Evolutionary conservation across 495 filamentous ascomycete species (phyloP).

Genomic region (Cercophora samala): DNA sequence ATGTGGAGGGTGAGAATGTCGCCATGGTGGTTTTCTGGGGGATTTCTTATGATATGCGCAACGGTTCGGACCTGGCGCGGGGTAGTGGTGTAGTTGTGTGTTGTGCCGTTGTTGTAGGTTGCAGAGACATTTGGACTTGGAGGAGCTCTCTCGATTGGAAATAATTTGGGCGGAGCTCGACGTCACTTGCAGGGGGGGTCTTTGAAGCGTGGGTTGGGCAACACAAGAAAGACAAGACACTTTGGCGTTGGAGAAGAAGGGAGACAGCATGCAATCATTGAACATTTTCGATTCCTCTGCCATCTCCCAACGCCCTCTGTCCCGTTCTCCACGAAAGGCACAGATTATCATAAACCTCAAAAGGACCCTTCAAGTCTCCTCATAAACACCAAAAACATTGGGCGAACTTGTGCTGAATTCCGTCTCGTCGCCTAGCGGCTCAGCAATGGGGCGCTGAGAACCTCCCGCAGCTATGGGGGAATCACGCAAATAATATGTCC

Average conservation of each 20-base stretch:
- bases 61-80: background rate
- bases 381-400: background rate
- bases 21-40: background rate
- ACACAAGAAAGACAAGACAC: background rate
- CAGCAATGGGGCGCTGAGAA: constrained; percentile 20
- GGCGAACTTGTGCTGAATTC: constrained; percentile 20
- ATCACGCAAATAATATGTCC: constrained; percentile 11
- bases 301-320: background rate
- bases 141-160: constrained; percentile 13
- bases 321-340: background rate
- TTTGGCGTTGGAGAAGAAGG: background rate
- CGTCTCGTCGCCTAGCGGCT: constrained; percentile 16
- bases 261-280: background rate
- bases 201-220: background rate
- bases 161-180: constrained; percentile 19
- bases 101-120: background rate
- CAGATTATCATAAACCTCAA: background rate
- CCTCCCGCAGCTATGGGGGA: constrained; percentile 10
- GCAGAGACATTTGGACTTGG: background rate
- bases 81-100: background rate
- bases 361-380: background rate
- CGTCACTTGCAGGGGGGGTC: constrained; percentile 27
- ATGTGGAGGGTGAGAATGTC: background rate
- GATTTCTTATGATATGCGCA: background rate
- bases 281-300: background rate